Evolutionary conservation across 2,329 filamentous ascomycete genomes (phyloP), one percentile per base, ranked within the genome.

Genomic region (Alternaria rosae): DNA sequence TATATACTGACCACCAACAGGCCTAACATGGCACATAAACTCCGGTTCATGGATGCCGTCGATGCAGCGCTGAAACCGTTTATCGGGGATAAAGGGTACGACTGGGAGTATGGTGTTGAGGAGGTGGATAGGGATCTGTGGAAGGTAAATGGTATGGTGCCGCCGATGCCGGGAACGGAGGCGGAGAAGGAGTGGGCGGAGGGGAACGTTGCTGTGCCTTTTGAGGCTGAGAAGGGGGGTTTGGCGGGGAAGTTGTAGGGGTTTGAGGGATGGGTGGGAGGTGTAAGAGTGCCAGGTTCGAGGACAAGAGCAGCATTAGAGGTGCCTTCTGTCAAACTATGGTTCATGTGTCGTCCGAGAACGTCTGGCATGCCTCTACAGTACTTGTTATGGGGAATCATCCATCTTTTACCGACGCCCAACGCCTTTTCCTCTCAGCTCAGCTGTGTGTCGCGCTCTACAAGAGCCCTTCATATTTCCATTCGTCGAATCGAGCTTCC

Each of bases 111-210:
- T 59, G 77, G 79, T 54, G 68, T 83, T 26, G 71, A 76, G 10
- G 82, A 85, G 70, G 82, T 79, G 28, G 76, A 78, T n/a, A 68
- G 81, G 17, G 72, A 75, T 44, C 55, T 84, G 54, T 84, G 83
- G 82, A 81, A 79, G 68, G 70, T 83, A 12, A 77, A 84, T 23
- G 82, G 80, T 1, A 17, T 82, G 8, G 66, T 73, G 43, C 76
- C 81, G 25, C 81, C 81, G 15, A 73, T 72, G 54, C 73, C 63
- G 13, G 67, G 58, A 26, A 80, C 73, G 23, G 77, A 80, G 63
- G 77, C 68, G 5, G 78, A 82, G 71, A 68, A 67, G 65, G 17
- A 69, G 17, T 82, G 80, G 81, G 43, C 42, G 23, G 61, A 48
- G 54, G 51, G 66, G 59, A 75, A 75, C 54, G 51, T 61, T 45